Evolutionary conservation across 805 yeast species (phyloP), one percentile per base, ranked within the genome.

Genomic region (Wickerhamia fluorescens): DNA sequence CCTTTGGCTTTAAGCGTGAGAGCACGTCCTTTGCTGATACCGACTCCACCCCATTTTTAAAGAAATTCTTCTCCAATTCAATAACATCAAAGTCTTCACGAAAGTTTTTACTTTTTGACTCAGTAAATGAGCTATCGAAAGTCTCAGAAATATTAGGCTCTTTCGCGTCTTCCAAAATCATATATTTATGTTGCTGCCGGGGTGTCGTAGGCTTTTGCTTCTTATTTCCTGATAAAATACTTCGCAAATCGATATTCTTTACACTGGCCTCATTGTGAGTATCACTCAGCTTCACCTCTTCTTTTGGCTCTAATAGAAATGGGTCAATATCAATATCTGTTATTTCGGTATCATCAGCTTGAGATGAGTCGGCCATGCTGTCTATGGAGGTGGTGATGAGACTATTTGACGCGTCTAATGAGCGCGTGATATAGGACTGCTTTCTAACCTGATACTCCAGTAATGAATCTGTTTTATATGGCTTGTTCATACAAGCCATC

Each of bases 61-160:
- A 46, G 4, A 51, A 36, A 23, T 42, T 44, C 33, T 34, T 38
- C 28, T 52, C 58, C 14, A 49, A 34, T 25, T 49, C 52, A 16
- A 42, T 22, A 15, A 48, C 25, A 9, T 45, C 47, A 16, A 35
- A 27, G n/a, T 46, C 51, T 22, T 34, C 36, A 12, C 30, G 20
- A n/a, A 37, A 27, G 11, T 36, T 36, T 11, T 31, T 27, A n/a
- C 40, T 37, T 17, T 35, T 37, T 7, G 33, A 20, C 20, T 37
- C 37, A 10, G 45, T 34, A 18, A 38, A 32, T 7, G 38, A 34
- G 18, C 28, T 14, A 16, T 37, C 40, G 13, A 31, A 28, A n/a
- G n/a, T n/a, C 3, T 34, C 41, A 9, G 35, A 20, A 19, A 25
- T 29, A n/a, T n/a, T n/a, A n/a, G n/a, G n/a, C n/a, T n/a, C n/a